These are phyloP conservation scores for Kingdonia uniflora DNA, from an alignment of 164 flowering plant genomes.

Conservation along the genomic window DNA sequence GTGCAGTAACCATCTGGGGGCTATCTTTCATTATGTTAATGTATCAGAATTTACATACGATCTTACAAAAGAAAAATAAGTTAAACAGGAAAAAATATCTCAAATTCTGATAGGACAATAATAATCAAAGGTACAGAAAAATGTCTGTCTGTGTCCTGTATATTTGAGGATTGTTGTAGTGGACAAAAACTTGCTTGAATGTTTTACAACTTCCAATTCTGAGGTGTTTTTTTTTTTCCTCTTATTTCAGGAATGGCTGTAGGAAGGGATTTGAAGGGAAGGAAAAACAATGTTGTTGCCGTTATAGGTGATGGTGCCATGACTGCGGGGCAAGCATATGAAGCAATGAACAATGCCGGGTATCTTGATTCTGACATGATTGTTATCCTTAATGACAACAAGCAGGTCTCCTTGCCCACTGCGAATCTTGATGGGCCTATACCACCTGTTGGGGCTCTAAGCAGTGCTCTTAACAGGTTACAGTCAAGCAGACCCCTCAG, in stretches of 20 bases:
- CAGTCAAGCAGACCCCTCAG: constrained; percentile 92
- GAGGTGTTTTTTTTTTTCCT: not conserved
- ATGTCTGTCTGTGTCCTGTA: too few species aligned
- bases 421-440: constrained; percentile 87
- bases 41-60: too few species aligned
- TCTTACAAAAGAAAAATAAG: too few species aligned
- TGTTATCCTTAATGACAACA: constrained; percentile 93
- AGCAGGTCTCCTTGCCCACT: constrained; percentile 91
- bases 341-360: constrained; percentile 99
- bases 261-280: constrained; percentile 85
- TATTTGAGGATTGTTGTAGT: too few species aligned
- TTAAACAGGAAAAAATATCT: too few species aligned
- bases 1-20: too few species aligned
- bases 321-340: constrained; percentile 99
- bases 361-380: constrained; percentile 96
- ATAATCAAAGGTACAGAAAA: too few species aligned
- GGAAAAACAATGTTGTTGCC: constrained; percentile 69
- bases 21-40: too few species aligned
- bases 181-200: too few species aligned
- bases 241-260: constrained; percentile 83
- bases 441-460: constrained; percentile 93
- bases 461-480: constrained; percentile 88
- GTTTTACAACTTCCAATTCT: too few species aligned
- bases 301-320: constrained; percentile 98
- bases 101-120: too few species aligned